Conservation (phyloP, 345 rosid species). For the Chamaenerion angustifolium region DNA sequence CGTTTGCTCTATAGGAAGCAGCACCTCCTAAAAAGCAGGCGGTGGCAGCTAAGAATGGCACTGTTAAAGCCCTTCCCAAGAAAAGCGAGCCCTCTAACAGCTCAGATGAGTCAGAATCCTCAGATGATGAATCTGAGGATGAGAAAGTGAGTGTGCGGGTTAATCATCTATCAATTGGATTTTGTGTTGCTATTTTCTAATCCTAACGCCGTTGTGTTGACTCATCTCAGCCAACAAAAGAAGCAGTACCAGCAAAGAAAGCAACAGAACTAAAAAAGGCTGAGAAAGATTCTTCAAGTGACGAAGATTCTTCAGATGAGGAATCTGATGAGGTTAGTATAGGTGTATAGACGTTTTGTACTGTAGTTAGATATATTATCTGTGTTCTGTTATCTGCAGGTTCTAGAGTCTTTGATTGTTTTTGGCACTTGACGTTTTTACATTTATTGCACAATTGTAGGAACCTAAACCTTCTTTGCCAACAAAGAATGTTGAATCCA, state of each 20-base stretch:
- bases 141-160: slow-evolving; percentile 12
- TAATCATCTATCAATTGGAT: no score
- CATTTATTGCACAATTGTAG: no score
- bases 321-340: no score
- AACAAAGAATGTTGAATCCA: no score
- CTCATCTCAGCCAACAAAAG: not conserved
- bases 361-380: no score
- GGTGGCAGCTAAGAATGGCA: slow-evolving; percentile 23
- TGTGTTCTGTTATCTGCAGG: no score
- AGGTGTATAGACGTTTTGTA: no score
- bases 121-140: slow-evolving; percentile 30
- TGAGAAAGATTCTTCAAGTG: slow-evolving; percentile 3
- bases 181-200: no score
- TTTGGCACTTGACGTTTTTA: no score
- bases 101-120: slow-evolving; percentile 26
- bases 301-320: slow-evolving; percentile 4
- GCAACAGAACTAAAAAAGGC: not conserved
- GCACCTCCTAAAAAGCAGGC: slow-evolving; percentile 20
- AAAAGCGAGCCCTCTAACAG: slow-evolving; percentile 26
- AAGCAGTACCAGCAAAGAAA: slow-evolving; percentile 9
- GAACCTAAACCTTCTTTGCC: not conserved
- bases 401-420: no score
- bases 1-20: slow-evolving; percentile 19
- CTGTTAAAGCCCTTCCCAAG: slow-evolving; percentile 15
- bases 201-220: no score